Conservation (phyloP, 805 yeast genomes). For the Spathaspora sp. region DNA sequence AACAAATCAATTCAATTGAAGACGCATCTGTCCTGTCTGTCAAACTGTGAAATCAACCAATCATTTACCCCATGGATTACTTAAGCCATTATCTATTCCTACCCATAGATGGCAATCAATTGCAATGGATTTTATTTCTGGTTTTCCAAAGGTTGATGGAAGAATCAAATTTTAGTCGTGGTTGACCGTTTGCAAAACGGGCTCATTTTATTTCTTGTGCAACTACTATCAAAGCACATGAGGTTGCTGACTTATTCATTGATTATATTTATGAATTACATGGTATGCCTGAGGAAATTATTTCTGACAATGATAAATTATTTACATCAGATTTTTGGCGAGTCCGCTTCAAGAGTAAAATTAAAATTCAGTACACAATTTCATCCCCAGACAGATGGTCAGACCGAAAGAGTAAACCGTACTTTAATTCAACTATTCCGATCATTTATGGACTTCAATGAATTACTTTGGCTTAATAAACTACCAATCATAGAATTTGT, state of each 20-base stretch:
- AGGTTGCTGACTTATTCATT: slow-evolving; percentile 4
- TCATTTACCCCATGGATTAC: neutral
- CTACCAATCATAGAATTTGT: neutral
- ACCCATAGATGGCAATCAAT: neutral
- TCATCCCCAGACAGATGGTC: slow-evolving; percentile 15
- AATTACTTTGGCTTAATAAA: neutral
- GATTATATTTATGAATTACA: slow-evolving; percentile 8
- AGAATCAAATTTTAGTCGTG: slow-evolving; percentile 12
- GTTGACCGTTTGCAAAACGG: slow-evolving; percentile 14
- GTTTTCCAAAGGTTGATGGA: slow-evolving; percentile 8
- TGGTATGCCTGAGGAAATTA: slow-evolving; percentile 10
- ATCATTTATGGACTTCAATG: neutral
- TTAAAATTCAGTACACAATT: slow-evolving; percentile 8
- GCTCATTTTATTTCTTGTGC: slow-evolving; percentile 12
- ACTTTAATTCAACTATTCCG: neutral
- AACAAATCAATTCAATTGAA: too few relatives aligned
- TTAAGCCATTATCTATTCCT: too few relatives aligned
- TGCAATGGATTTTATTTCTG: slow-evolving; percentile 12
- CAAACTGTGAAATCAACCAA: slow-evolving; percentile 5
- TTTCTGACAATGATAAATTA: slow-evolving; percentile 11
- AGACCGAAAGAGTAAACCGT: slow-evolving; percentile 10
- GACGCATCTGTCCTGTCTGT: slow-evolving; percentile 9
- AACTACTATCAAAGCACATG: neutral
- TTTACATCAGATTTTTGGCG: slow-evolving; percentile 12
- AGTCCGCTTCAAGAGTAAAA: slow-evolving; percentile 2